phyloP scores from a whole-genome alignment of 805 yeast species.

The Helenozyma rhizophorensis region DNA sequence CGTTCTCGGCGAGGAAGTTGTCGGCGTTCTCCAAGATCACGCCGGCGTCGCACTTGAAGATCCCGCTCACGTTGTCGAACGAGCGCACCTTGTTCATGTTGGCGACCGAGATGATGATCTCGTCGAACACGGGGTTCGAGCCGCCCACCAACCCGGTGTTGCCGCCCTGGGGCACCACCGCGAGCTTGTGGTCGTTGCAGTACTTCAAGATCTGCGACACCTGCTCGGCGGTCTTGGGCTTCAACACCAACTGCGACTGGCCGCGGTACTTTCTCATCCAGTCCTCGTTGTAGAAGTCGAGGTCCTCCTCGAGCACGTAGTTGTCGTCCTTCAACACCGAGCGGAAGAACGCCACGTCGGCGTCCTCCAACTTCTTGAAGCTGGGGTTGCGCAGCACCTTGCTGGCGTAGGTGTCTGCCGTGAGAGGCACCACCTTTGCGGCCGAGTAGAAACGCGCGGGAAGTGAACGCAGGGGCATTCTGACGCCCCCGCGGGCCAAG shows the following conservation, averaged over 20 bases:
- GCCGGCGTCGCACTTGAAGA: conserved; percentile 87
- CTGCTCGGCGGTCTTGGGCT: conserved; percentile 78
- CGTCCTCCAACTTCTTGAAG: conserved; percentile 49
- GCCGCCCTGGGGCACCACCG: conserved; percentile 96
- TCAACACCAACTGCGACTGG: conserved; percentile 73
- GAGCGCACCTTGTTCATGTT: conserved; percentile 73
- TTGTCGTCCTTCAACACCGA: conserved; percentile 50
- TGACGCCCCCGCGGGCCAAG: not conserved
- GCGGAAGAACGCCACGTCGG: conserved; percentile 60
- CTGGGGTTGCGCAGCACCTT: conserved; percentile 46
- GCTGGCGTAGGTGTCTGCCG: conserved; percentile 66
- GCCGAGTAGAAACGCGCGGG: conserved; percentile 20
- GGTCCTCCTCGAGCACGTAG: conserved; percentile 52
- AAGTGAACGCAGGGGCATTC: not conserved
- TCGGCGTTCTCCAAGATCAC: conserved; percentile 85
- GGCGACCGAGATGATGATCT: conserved; percentile 67
- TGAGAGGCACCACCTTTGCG: conserved; percentile 43
- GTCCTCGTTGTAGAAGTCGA: conserved; percentile 76
- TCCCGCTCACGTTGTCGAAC: conserved; percentile 80
- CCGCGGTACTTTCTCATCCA: conserved; percentile 94
- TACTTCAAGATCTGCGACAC: conserved; percentile 71
- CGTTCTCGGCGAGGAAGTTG: conserved; percentile 67
- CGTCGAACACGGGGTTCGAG: conserved; percentile 88
- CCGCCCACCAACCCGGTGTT: conserved; percentile 97
- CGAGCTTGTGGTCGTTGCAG: conserved; percentile 72